Conservation (phyloP, 495 filamentous ascomycete genomes). For the Cercophora samala region DNA sequence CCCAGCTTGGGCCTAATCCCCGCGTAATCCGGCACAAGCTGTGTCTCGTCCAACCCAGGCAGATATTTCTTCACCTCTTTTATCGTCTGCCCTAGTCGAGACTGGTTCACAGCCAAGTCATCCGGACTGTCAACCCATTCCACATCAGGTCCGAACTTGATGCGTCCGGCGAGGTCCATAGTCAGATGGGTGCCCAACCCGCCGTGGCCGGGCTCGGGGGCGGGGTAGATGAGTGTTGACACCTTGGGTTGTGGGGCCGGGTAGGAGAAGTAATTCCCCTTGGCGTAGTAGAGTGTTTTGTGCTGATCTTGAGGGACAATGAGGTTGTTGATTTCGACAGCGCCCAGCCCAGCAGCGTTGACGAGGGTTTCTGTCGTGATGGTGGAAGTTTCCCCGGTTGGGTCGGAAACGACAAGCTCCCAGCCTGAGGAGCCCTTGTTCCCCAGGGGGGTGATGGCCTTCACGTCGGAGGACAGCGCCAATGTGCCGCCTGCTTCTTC, state of each 20-base stretch:
- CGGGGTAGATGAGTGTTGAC: slow-evolving; percentile 79
- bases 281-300: slow-evolving; percentile 71
- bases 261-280: slow-evolving; percentile 95
- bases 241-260: slow-evolving; percentile 60
- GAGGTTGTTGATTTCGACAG: slow-evolving; percentile 76
- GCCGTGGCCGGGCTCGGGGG: slow-evolving; percentile 70
- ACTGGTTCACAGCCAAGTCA: slow-evolving; percentile 46
- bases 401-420: slow-evolving; percentile 44
- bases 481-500: slow-evolving; percentile 72
- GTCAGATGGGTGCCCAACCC: slow-evolving; percentile 94
- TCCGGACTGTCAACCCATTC: slow-evolving; percentile 70
- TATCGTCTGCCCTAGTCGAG: slow-evolving; percentile 63
- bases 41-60: slow-evolving; percentile 62
- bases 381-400: slow-evolving; percentile 45
- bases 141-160: slow-evolving; percentile 93
- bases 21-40: slow-evolving; percentile 79
- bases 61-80: slow-evolving; percentile 75
- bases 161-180: slow-evolving; percentile 76
- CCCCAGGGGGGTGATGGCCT: slow-evolving; percentile 57
- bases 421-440: slow-evolving; percentile 45
- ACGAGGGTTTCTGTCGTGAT: slow-evolving; percentile 74
- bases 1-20: slow-evolving; percentile 87
- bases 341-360: slow-evolving; percentile 81
- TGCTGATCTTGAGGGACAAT: slow-evolving; percentile 62
- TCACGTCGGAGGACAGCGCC: slow-evolving; percentile 63